Evolutionary conservation across 1,139 yeast species (phyloP).

Genomic region (Hansenula sp.): DNA sequence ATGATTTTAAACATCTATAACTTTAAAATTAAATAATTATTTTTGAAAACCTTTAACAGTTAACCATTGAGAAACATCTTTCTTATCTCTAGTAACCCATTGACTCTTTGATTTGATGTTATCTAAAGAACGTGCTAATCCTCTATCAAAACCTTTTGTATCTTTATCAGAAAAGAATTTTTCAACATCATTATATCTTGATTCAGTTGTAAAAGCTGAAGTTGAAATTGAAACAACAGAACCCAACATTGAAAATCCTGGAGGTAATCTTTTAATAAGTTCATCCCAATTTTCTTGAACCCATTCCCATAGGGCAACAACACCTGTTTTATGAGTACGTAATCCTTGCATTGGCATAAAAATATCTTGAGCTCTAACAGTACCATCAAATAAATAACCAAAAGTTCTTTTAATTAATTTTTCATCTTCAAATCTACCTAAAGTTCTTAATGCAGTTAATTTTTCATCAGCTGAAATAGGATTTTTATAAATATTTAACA

Average conservation of each 20-base stretch:
- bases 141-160: slow-evolving; percentile 71
- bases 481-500: slow-evolving; percentile 59
- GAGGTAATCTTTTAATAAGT: slow-evolving; percentile 63
- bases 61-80: slow-evolving; percentile 52
- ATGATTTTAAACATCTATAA: no score
- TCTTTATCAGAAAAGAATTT: slow-evolving; percentile 56
- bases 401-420: slow-evolving; percentile 58
- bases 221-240: slow-evolving; percentile 61
- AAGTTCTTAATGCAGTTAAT: slow-evolving; percentile 64
- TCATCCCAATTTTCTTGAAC: slow-evolving; percentile 68
- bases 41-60: slow-evolving; percentile 30
- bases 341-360: slow-evolving; percentile 74
- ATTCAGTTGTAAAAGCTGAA: slow-evolving; percentile 59
- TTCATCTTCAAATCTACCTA: slow-evolving; percentile 66
- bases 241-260: slow-evolving; percentile 77
- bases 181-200: slow-evolving; percentile 53
- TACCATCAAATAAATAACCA: slow-evolving; percentile 58
- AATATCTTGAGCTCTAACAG: slow-evolving; percentile 77
- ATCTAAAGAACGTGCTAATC: slow-evolving; percentile 70
- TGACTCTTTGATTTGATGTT: slow-evolving; percentile 54
- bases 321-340: slow-evolving; percentile 58
- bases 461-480: slow-evolving; percentile 73
- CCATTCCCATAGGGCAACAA: slow-evolving; percentile 71
- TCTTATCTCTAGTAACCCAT: slow-evolving; percentile 65
- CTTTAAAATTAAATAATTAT: background rate